Conservation (phyloP, 2,329 filamentous ascomycete species). For the Hypoxylon sp. region DNA sequence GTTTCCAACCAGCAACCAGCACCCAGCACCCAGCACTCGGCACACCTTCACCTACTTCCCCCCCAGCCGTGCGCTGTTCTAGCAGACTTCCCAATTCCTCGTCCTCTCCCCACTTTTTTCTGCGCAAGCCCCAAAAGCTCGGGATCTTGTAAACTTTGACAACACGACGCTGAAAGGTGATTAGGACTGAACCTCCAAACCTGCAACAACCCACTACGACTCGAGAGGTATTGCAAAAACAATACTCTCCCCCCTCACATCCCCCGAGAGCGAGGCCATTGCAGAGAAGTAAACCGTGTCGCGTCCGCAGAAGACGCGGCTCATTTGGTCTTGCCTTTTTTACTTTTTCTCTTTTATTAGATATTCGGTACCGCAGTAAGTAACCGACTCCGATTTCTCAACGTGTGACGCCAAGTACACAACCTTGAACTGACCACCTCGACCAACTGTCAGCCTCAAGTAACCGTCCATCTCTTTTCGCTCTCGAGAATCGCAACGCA, state of each 20-base stretch:
- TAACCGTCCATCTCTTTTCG: conserved; percentile 22
- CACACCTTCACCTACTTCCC: conserved; percentile 6
- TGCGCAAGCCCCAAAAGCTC: conserved; percentile 49
- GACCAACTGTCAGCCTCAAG: conserved; percentile 38
- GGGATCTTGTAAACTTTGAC: conserved; percentile 51
- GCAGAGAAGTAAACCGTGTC: conserved; percentile 20
- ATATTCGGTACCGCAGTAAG: conserved; percentile 29
- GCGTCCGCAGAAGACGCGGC: conserved; percentile 40
- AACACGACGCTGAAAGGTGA: conserved; percentile 46
- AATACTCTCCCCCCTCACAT: conserved; percentile 15
- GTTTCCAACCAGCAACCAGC: neutral
- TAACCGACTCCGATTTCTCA: conserved; percentile 38
- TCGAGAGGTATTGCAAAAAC: conserved; percentile 29
- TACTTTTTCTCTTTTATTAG: conserved; percentile 4
- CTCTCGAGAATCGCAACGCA: conserved; percentile 33
- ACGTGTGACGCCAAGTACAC: conserved; percentile 48
- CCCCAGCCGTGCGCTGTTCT: conserved; percentile 21
- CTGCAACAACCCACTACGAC: conserved; percentile 27
- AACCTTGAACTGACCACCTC: conserved; percentile 49
- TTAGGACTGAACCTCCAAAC: conserved; percentile 31
- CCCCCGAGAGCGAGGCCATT: conserved; percentile 19
- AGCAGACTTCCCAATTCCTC: conserved; percentile 26
- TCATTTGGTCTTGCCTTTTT: conserved; percentile 14
- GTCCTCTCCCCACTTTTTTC: conserved; percentile 44
- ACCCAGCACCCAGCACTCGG: neutral